Percentiles rank a stretch among this genome's conserved stretches.
These are phyloP conservation scores for Cryphonectria naterciae DNA, from an alignment of 2,329 filamentous ascomycete species.

Conservation along the genomic window DNA sequence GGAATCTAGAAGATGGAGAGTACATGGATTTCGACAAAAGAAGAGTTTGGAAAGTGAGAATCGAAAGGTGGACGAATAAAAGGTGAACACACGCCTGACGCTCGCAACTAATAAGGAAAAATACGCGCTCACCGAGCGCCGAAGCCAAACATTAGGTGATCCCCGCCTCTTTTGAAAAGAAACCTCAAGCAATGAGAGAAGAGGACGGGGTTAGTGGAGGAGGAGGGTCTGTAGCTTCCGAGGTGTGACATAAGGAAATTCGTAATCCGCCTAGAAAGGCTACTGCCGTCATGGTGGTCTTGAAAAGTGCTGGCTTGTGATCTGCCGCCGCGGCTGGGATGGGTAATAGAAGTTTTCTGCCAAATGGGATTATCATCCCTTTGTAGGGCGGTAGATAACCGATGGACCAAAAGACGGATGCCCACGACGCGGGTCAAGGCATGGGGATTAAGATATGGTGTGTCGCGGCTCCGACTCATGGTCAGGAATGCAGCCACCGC, in stretches of 20 bases:
- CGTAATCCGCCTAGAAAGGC: slow-evolving; percentile 15
- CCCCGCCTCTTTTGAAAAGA: slow-evolving; percentile 22
- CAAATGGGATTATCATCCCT: background rate
- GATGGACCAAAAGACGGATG: background rate
- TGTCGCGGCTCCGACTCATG: background rate
- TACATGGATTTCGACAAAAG: slow-evolving; percentile 3
- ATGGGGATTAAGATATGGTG: background rate
- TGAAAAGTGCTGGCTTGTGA: slow-evolving; percentile 10
- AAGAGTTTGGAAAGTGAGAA: background rate
- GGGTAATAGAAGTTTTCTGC: background rate
- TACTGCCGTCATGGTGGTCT: background rate
- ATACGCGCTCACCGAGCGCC: slow-evolving; percentile 7
- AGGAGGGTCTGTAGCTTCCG: background rate
- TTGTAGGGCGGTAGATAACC: background rate
- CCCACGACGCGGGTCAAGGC: background rate
- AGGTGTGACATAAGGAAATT: slow-evolving; percentile 23
- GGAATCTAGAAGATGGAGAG: slow-evolving; percentile 27
- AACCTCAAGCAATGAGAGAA: slow-evolving; percentile 12
- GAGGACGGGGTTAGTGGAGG: background rate
- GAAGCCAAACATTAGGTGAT: slow-evolving; percentile 11
- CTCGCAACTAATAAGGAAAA: slow-evolving; percentile 4
- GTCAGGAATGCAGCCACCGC: background rate
- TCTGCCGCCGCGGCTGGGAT: background rate
- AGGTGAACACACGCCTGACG: slow-evolving; percentile 15
- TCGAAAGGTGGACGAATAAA: background rate